Evolutionary conservation across 225 moss, liverwort and hornwort species (phyloP), one percentile per base, ranked within the genome.

Genomic region (Neckera pumila): DNA sequence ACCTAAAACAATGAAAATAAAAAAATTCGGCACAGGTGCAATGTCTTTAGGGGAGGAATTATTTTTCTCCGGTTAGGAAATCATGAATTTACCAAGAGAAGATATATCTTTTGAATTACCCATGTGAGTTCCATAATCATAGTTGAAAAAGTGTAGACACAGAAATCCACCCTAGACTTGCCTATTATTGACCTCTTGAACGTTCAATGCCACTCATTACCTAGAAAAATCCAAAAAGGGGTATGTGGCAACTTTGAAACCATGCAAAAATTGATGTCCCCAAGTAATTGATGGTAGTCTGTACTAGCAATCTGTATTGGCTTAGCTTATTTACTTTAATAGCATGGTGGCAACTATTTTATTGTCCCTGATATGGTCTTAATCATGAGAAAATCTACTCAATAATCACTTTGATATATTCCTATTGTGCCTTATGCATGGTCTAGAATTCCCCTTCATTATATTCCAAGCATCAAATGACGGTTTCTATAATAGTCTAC

Each of bases 291-390:
- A 28, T 27, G 10, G 17, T 17, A 43, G 28, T 16, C 2, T 2
- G 3, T 0, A 0, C 15, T 27, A 16, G 2, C 0, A 43, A 3
- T 42, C 3, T 0, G 0, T 27, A 1, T 16, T 71, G 9, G 40
- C 3, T 70, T 40, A 4, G 40, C 3, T 70, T 25, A 4, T 0
- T 42, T 14, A 42, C 1, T 13, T 54, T 54, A 69, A 69, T 40
- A 14, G 5, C 7, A 26, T 70, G 27, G 10, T 28, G 2, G 10
- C 3, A 72, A 43, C 28, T 72, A 72, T 10, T 72, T 26, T 43
- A 23, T 6, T 72, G 28, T 17, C 10, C 5, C 10, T 72, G 16
- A 3, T 43, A 72, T 17, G 16, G 28, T 28, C 43, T 43, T 45
- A 72, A 45, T 43, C 10, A 43, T 45, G 10, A 43, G 6, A 0